phyloP scores from a whole-genome alignment of 2,329 filamentous ascomycete genomes.

The Eurotiales sp. region DNA sequence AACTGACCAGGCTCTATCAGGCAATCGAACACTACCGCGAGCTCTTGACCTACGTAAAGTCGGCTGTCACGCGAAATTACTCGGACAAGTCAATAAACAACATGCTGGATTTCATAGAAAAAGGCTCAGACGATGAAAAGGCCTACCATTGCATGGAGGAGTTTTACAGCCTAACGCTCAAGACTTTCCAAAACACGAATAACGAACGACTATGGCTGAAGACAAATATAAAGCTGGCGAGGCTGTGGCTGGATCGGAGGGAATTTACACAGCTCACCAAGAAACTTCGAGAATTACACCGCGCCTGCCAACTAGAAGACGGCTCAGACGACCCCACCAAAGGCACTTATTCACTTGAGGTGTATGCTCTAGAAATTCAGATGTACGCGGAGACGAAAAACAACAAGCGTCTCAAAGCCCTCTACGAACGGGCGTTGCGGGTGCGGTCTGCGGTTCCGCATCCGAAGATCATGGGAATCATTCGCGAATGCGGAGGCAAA shows the following conservation, averaged over 20 bases:
- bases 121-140: constrained; percentile 69
- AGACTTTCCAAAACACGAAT: constrained; percentile 95
- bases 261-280: constrained; percentile 76
- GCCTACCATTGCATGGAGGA: constrained; percentile 82
- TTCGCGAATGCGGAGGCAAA: constrained; percentile 96
- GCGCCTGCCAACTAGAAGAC: constrained; percentile 80
- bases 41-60: constrained; percentile 95
- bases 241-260: constrained; percentile 85
- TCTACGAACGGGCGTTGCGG: constrained; percentile 86
- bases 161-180: constrained; percentile 89
- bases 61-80: constrained; percentile 94
- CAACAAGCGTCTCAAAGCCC: constrained; percentile 90
- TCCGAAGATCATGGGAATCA: constrained; percentile 98
- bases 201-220: constrained; percentile 97
- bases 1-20: constrained; percentile 44
- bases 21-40: constrained; percentile 90
- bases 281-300: constrained; percentile 85
- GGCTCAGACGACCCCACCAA: constrained; percentile 83
- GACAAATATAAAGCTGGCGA: constrained; percentile 94
- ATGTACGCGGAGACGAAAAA: constrained; percentile 97
- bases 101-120: constrained; percentile 97
- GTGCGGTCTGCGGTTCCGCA: constrained; percentile 97
- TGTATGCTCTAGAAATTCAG: constrained; percentile 95
- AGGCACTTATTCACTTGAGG: constrained; percentile 91
- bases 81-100: constrained; percentile 99